Conservation (phyloP, 495 filamentous ascomycete genomes). For the Penicillium alfredii region DNA sequence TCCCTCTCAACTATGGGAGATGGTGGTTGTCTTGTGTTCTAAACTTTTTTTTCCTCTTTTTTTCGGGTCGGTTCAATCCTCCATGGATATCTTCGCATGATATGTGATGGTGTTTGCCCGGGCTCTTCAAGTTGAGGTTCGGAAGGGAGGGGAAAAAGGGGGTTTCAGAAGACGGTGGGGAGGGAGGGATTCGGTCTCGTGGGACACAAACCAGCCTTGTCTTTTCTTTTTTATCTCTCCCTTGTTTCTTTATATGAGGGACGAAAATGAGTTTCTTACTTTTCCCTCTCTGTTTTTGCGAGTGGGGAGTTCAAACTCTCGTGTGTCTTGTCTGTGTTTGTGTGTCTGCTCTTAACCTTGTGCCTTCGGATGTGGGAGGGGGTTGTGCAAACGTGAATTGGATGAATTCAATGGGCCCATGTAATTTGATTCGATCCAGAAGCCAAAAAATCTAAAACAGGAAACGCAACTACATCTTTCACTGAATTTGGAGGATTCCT, state of each 20-base stretch:
- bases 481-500: constrained; percentile 8
- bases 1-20: too few relatives aligned
- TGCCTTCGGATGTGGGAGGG: constrained; percentile 15
- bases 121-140: neutral
- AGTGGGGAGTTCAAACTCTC: constrained; percentile 4
- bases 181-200: too few relatives aligned
- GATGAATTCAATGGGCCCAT: constrained; percentile 27
- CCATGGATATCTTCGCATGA: neutral
- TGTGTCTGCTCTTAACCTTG: constrained; percentile 14
- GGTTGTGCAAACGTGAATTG: constrained; percentile 30
- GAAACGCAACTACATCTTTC: constrained; percentile 18
- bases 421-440: constrained; percentile 36
- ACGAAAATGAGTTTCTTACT: constrained; percentile 4
- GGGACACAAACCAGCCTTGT: constrained; percentile 2
- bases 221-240: constrained; percentile 10
- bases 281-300: constrained; percentile 14
- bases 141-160: neutral
- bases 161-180: neutral
- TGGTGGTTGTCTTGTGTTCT: too few relatives aligned
- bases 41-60: too few relatives aligned
- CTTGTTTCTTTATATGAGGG: constrained; percentile 7
- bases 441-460: constrained; percentile 30
- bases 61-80: too few relatives aligned
- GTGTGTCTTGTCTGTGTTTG: constrained; percentile 16
- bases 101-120: constrained; percentile 2